A percentile compares a stretch with the other conserved stretches of the same genome.
Evolutionary conservation across 106 monocot species (phyloP).

Genomic region (Platanthera zijinensis): DNA sequence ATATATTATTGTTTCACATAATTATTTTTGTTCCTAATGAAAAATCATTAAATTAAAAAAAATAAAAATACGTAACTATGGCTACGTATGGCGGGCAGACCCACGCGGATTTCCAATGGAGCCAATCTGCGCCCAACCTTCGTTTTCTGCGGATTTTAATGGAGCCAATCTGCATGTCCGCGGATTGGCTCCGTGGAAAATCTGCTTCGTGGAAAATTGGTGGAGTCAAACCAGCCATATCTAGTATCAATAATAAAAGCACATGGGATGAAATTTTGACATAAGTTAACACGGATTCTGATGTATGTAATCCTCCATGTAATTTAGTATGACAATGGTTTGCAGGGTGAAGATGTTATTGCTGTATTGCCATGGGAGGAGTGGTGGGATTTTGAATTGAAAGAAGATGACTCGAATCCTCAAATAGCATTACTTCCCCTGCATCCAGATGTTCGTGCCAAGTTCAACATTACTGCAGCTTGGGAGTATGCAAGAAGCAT

Average conservation of each 20-base stretch:
- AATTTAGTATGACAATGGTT: background rate
- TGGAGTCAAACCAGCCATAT: no score
- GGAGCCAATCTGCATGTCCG: no score
- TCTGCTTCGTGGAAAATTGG: no score
- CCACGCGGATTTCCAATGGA: no score
- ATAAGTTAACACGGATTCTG: background rate
- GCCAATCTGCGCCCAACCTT: no score
- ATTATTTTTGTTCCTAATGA: no score
- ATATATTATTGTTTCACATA: background rate
- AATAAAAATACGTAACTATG: no score
- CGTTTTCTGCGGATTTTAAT: no score
- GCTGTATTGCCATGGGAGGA: constrained; percentile 74
- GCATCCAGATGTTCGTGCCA: constrained; percentile 61
- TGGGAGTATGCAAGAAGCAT: constrained; percentile 81
- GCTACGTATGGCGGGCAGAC: no score
- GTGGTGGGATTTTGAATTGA: constrained; percentile 74
- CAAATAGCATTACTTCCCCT: constrained; percentile 77
- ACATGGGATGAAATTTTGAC: background rate
- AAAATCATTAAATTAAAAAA: no score
- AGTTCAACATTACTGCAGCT: constrained; percentile 70
- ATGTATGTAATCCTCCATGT: background rate
- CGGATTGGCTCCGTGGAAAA: no score
- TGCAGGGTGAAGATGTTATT: constrained; percentile 72
- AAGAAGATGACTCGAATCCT: constrained; percentile 66
- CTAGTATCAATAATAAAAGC: background rate